Evolutionary conservation across 768 basidiomycete genomes (phyloP), one percentile per base, ranked within the genome.

Genomic region (Trametes maxima): DNA sequence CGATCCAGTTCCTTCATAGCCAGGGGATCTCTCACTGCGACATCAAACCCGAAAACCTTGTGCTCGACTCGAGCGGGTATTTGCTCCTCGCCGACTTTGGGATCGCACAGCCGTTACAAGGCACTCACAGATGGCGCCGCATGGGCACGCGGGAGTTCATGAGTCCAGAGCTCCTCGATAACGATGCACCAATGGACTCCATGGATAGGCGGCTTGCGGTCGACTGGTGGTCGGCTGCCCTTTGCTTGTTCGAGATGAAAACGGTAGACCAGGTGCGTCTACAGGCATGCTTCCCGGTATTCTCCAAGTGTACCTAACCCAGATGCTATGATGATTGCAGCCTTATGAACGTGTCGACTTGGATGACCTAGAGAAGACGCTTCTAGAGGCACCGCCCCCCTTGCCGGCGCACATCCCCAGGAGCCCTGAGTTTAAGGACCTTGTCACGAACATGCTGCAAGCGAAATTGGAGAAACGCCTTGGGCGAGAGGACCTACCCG

Each of bases 201-300:
- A 25, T 45, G 13, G 60, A 54, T 33, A 62, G 60, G 24, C 68
- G n/a, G 72, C 74, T 3, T 35, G 67, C 35, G 5, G 17, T 16
- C 69, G 85, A 87, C 68, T 85, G 84, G 84, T 86, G 82, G 78
- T 73, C 84, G 21, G 73, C 74, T 24, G 85, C 83, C 0, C 67
- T 80, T 12, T 74, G 79, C 22, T 65, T 86, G 24, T 87, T 76
- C 58, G 84, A 87, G 65, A 82, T 87, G 80, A 65, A 77, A 4
- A 78, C 80, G 4, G 70, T 75, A 37, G 70, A 69, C 55, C 62
- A 71, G 58, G 73, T 71, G 65, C 59, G 77, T 69, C 54, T 17
- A 3, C 40, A 5, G 17, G 8, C 36, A 24, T 3, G 28, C 28
- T 33, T 33, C 28, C 28, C 8, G 28, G 33, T 6, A 4, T 22